Conservation (phyloP, 805 yeast species). For the Saturnispora ahearnii region DNA sequence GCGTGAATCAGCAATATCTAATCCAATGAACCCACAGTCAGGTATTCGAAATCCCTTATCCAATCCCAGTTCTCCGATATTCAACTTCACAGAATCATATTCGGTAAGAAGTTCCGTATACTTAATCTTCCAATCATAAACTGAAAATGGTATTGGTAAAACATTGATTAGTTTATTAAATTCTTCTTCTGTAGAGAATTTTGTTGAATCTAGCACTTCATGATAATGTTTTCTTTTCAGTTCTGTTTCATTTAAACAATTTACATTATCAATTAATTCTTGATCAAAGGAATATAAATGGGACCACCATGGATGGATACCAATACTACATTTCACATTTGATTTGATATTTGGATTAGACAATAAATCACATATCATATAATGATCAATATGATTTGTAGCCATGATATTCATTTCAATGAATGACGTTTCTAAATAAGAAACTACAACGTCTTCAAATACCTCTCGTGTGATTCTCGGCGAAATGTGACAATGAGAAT, state of each 20-base stretch:
- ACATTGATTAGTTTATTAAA: slow-evolving; percentile 20
- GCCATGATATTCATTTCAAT: slow-evolving; percentile 35
- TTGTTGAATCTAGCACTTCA: slow-evolving; percentile 35
- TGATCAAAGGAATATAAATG: slow-evolving; percentile 46
- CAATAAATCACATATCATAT: slow-evolving; percentile 20
- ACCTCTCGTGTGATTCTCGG: slow-evolving; percentile 13
- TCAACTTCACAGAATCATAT: slow-evolving; percentile 6
- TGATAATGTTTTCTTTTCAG: slow-evolving; percentile 43
- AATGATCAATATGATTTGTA: slow-evolving; percentile 34
- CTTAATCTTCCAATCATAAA: slow-evolving; percentile 29
- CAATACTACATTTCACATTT: slow-evolving; percentile 41
- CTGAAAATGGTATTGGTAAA: slow-evolving; percentile 54
- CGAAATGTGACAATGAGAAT: slow-evolving; percentile 35
- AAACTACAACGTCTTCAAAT: slow-evolving; percentile 4
- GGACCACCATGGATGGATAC: slow-evolving; percentile 89
- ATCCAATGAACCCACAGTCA: slow-evolving; percentile 42
- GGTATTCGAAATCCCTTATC: slow-evolving; percentile 74
- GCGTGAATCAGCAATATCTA: not conserved
- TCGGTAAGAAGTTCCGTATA: slow-evolving; percentile 27
- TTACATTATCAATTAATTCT: slow-evolving; percentile 2
- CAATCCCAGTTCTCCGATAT: slow-evolving; percentile 87
- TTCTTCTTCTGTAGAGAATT: slow-evolving; percentile 26
- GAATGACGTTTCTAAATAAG: not conserved
- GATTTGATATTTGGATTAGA: slow-evolving; percentile 4
- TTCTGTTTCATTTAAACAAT: not conserved